phyloP scores from a whole-genome alignment of 1,284 basidiomycete genomes.

The Boletus semigastroideus region DNA sequence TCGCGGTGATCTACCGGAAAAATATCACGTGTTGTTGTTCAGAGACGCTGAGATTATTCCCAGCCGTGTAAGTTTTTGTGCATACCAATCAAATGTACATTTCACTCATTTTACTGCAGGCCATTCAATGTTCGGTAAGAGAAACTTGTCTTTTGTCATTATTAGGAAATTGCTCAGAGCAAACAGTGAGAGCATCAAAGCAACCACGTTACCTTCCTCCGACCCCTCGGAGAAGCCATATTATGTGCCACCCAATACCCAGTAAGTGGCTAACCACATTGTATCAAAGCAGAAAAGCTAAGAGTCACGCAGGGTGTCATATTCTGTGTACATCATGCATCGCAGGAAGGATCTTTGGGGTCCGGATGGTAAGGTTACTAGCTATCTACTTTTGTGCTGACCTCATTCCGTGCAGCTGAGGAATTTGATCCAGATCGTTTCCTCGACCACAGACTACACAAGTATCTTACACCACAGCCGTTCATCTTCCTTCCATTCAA shows the following conservation, averaged over 20 bases:
- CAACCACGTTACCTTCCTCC: slow-evolving; percentile 40
- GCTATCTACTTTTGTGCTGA: background rate
- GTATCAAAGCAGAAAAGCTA: background rate
- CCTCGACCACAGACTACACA: slow-evolving; percentile 29
- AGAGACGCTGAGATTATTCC: slow-evolving; percentile 60
- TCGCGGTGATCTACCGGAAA: background rate
- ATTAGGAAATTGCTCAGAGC: background rate
- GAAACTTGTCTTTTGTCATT: background rate
- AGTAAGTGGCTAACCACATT: slow-evolving; percentile 32
- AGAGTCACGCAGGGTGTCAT: slow-evolving; percentile 20
- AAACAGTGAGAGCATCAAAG: slow-evolving; percentile 40
- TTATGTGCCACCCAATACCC: slow-evolving; percentile 41
- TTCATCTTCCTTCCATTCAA: slow-evolving; percentile 51
- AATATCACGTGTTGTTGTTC: background rate
- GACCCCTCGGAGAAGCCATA: slow-evolving; percentile 19
- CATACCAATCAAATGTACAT: background rate
- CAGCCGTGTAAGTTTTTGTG: slow-evolving; percentile 46
- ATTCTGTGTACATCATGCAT: slow-evolving; percentile 35
- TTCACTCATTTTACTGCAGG: slow-evolving; percentile 7
- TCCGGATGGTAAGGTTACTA: slow-evolving; percentile 29
- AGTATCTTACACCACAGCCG: slow-evolving; percentile 29
- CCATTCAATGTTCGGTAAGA: slow-evolving; percentile 30
- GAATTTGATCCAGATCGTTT: slow-evolving; percentile 46
- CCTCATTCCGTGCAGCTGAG: slow-evolving; percentile 26
- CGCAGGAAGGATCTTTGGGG: slow-evolving; percentile 38